Evolutionary conservation across 1,139 yeast genomes (phyloP).

Genomic region (Nakaseomyces kungkrabaensis): DNA sequence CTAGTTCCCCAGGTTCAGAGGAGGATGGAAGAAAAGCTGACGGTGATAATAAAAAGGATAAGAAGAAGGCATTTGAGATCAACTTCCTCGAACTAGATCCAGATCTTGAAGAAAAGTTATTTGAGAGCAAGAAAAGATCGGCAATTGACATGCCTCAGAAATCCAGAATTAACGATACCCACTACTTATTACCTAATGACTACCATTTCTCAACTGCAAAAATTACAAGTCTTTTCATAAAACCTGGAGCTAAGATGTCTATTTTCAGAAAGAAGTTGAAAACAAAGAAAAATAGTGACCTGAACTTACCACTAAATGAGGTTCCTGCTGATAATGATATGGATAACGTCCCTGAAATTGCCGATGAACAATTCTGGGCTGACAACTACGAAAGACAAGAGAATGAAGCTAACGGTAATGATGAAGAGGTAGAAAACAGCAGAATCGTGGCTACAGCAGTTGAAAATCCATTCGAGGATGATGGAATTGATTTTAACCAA

Average conservation of each 20-base stretch:
- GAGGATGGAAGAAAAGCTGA: background rate
- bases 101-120: slow-evolving; percentile 35
- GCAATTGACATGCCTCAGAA: slow-evolving; percentile 36
- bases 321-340: slow-evolving; percentile 2
- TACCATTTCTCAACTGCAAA: slow-evolving; percentile 60
- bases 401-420: slow-evolving; percentile 28
- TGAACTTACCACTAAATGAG: slow-evolving; percentile 3
- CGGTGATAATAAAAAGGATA: slow-evolving; percentile 19
- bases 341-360: slow-evolving; percentile 22
- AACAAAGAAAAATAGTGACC: background rate
- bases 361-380: slow-evolving; percentile 74
- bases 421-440: slow-evolving; percentile 23
- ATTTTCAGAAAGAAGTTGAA: slow-evolving; percentile 23
- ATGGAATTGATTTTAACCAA: slow-evolving; percentile 35
- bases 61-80: slow-evolving; percentile 34
- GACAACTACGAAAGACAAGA: slow-evolving; percentile 44
- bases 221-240: slow-evolving; percentile 58
- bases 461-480: slow-evolving; percentile 25
- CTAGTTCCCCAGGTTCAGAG: slow-evolving; percentile 25
- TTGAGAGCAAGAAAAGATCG: slow-evolving; percentile 37
- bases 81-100: slow-evolving; percentile 41
- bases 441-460: slow-evolving; percentile 21
- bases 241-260: slow-evolving; percentile 41
- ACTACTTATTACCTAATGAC: slow-evolving; percentile 62
- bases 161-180: slow-evolving; percentile 34